These are phyloP conservation scores for Colletotrichum sp. DNA, from an alignment of 2,329 filamentous ascomycete genomes.

Conservation along the genomic window DNA sequence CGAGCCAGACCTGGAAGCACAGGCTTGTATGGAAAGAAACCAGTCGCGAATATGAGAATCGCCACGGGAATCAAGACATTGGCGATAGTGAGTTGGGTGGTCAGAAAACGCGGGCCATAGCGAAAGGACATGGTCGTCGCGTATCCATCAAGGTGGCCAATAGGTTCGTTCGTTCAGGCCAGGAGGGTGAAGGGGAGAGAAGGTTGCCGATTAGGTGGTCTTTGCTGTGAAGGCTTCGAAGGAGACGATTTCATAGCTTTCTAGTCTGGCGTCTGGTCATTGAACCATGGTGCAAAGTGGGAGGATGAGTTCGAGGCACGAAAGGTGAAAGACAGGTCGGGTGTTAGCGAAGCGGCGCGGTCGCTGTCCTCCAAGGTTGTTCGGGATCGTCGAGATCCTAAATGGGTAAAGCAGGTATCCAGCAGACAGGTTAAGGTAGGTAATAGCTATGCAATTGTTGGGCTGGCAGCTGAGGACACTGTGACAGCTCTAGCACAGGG, in stretches of 20 bases:
- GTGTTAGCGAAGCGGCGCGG: slow-evolving; percentile 1
- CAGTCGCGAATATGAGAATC: slow-evolving; percentile 79
- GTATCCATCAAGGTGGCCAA: slow-evolving; percentile 19
- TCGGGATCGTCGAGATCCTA: background rate
- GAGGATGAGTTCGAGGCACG: background rate
- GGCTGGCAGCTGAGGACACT: slow-evolving; percentile 11
- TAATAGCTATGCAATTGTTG: background rate
- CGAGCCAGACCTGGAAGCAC: slow-evolving; percentile 84
- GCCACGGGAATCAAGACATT: slow-evolving; percentile 81
- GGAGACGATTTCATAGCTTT: background rate
- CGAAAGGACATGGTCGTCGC: slow-evolving; percentile 12
- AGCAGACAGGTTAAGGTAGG: background rate
- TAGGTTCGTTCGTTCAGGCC: background rate
- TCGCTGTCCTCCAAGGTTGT: background rate
- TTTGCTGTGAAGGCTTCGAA: background rate
- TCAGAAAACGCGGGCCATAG: slow-evolving; percentile 1
- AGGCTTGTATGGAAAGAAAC: slow-evolving; percentile 98
- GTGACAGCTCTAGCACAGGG: slow-evolving; percentile 15
- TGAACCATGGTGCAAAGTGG: slow-evolving; percentile 1
- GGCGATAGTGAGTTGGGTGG: slow-evolving; percentile 61
- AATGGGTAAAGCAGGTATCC: slow-evolving; percentile 1
- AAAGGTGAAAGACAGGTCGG: background rate
- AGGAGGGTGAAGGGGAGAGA: background rate
- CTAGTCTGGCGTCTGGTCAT: background rate
- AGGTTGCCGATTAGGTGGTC: background rate